Conservation (phyloP, 2,329 filamentous ascomycete genomes). For the Cordyceps cicadae region DNA sequence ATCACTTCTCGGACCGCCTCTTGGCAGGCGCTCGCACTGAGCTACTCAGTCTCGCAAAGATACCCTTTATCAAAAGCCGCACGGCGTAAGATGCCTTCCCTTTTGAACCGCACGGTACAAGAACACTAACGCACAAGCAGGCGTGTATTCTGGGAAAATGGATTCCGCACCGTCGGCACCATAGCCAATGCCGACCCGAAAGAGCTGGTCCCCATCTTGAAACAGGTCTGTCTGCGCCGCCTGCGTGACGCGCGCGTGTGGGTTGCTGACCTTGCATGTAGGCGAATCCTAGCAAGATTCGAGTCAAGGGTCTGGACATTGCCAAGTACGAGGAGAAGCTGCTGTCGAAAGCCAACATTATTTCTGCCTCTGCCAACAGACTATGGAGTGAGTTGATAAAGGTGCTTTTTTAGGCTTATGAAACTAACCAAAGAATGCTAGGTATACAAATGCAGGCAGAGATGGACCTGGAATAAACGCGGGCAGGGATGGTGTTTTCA, state of each 20-base stretch:
- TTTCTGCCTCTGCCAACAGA: constrained; percentile 59
- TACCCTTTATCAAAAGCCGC: constrained; percentile 68
- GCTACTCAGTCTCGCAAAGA: constrained; percentile 60
- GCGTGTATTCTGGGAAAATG: constrained; percentile 66
- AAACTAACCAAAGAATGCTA: constrained; percentile 21
- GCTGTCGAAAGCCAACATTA: constrained; percentile 56
- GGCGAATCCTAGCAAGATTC: constrained; percentile 59
- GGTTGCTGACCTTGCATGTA: constrained; percentile 21
- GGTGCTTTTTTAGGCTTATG: background rate
- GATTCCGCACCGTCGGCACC: constrained; percentile 58
- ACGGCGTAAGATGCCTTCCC: constrained; percentile 45
- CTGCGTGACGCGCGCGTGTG: background rate
- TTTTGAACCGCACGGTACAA: background rate
- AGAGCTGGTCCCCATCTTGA: constrained; percentile 62
- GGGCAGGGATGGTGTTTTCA: background rate
- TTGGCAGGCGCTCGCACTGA: constrained; percentile 65
- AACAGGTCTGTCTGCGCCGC: constrained; percentile 40
- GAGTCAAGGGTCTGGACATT: constrained; percentile 45
- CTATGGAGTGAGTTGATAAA: constrained; percentile 52
- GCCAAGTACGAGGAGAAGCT: constrained; percentile 57
- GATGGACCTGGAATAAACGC: constrained; percentile 35
- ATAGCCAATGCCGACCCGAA: constrained; percentile 61
- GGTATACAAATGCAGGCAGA: constrained; percentile 45
- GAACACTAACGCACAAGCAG: constrained; percentile 17
- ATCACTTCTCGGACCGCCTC: constrained; percentile 67